These are phyloP conservation scores for Colletotrichum gigasporum DNA, from an alignment of 2,329 filamentous ascomycete genomes.

Conservation along the genomic window DNA sequence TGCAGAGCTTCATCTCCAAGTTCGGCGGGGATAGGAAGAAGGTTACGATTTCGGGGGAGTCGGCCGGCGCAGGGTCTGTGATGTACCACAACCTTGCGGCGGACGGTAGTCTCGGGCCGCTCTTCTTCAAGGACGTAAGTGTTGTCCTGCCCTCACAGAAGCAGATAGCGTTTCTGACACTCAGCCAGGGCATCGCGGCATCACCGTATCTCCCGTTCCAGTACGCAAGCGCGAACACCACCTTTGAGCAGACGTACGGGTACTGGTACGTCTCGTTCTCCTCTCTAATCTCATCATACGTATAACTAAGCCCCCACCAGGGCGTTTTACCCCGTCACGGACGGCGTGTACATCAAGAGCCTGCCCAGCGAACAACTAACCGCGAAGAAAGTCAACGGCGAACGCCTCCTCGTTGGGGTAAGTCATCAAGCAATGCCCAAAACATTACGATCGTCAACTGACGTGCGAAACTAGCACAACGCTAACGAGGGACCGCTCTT, in stretches of 20 bases:
- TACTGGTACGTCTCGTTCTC: conserved; percentile 29
- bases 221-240: conserved; percentile 36
- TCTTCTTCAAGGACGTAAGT: conserved; percentile 49
- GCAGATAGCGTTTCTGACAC: background rate
- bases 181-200: conserved; percentile 6
- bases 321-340: conserved; percentile 45
- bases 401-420: conserved; percentile 32
- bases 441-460: fast-evolving
- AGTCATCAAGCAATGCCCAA: background rate
- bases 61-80: conserved; percentile 60
- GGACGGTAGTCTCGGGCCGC: conserved; percentile 47
- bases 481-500: conserved; percentile 60
- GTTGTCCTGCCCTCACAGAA: fast-evolving
- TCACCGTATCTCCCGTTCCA: conserved; percentile 24
- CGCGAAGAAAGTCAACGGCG: conserved; percentile 39
- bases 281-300: background rate
- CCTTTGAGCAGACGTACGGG: conserved; percentile 30
- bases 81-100: conserved; percentile 57
- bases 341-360: conserved; percentile 42
- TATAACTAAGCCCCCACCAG: background rate
- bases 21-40: conserved; percentile 60
- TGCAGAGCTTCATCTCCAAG: conserved; percentile 55
- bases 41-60: conserved; percentile 62
- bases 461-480: conserved; percentile 45
- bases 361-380: conserved; percentile 41